phyloP scores from a whole-genome alignment of 2,329 filamentous ascomycete species.

The Trichoderma aggressivum region DNA sequence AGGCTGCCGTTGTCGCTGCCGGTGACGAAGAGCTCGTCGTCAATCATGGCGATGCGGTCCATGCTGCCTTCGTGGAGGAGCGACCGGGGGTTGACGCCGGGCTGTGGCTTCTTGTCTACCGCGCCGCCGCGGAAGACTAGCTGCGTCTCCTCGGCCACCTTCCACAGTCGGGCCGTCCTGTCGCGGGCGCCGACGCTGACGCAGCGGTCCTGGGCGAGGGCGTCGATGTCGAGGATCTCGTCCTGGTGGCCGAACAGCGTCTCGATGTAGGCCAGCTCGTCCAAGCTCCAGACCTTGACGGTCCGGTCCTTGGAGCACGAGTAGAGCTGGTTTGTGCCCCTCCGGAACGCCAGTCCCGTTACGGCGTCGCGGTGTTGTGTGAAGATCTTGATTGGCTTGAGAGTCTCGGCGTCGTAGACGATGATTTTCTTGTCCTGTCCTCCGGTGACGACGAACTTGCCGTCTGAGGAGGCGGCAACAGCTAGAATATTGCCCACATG shows the following conservation, averaged over 20 bases:
- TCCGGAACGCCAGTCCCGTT: conserved; percentile 78
- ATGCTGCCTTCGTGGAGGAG: conserved; percentile 77
- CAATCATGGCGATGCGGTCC: conserved; percentile 87
- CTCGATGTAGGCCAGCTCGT: conserved; percentile 90
- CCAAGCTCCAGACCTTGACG: conserved; percentile 91
- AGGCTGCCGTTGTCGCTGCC: conserved; percentile 88
- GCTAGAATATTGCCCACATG: conserved; percentile 78
- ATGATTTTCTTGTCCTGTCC: conserved; percentile 81
- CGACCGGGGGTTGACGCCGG: conserved; percentile 47
- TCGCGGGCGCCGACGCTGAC: conserved; percentile 88
- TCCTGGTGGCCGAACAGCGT: conserved; percentile 97
- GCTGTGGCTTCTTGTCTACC: conserved; percentile 49
- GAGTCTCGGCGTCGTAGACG: conserved; percentile 77
- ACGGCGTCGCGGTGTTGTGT: conserved; percentile 89
- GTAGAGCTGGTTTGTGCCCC: conserved; percentile 88
- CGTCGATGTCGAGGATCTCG: conserved; percentile 77
- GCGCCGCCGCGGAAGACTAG: conserved; percentile 89
- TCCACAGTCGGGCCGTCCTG: conserved; percentile 89
- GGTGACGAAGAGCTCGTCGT: conserved; percentile 84
- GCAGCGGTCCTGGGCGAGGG: conserved; percentile 81
- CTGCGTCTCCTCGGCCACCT: conserved; percentile 92
- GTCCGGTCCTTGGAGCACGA: conserved; percentile 88
- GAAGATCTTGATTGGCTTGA: conserved; percentile 79
- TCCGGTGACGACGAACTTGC: conserved; percentile 86
- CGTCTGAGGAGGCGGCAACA: conserved; percentile 83